Percentiles rank a stretch among this genome's conserved stretches.
These are phyloP conservation scores for Periconia macrospinosa DNA, from an alignment of 2,329 filamentous ascomycete genomes.

Conservation along the genomic window DNA sequence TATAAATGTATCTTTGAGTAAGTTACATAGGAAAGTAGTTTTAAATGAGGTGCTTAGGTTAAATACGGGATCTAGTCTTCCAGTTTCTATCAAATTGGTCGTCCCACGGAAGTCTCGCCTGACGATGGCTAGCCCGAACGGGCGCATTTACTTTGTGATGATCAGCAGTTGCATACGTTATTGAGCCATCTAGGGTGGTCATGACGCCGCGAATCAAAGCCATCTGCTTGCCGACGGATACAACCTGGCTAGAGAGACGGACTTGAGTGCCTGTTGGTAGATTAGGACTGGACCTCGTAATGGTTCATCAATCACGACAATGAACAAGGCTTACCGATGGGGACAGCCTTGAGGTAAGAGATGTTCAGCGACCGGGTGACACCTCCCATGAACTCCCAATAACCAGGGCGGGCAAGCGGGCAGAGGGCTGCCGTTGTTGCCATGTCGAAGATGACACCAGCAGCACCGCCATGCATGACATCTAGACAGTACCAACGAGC, in stretches of 20 bases:
- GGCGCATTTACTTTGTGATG: constrained; percentile 56
- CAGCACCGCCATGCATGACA: constrained; percentile 46
- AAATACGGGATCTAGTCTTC: constrained; percentile 2
- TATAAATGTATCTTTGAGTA: too few relatives aligned
- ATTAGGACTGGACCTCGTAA: neutral
- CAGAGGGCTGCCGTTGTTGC: constrained; percentile 53
- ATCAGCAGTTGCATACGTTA: constrained; percentile 53
- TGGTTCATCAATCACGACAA: neutral
- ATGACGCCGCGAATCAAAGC: constrained; percentile 55
- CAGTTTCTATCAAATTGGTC: constrained; percentile 44
- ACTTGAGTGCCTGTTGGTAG: constrained; percentile 37
- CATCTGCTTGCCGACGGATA: constrained; percentile 54
- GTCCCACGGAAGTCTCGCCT: constrained; percentile 48
- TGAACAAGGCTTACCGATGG: constrained; percentile 35
- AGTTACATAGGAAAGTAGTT: too few relatives aligned
- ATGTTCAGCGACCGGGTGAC: constrained; percentile 55
- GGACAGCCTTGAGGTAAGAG: constrained; percentile 55
- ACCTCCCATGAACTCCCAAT: constrained; percentile 57
- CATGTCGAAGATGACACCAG: constrained; percentile 36
- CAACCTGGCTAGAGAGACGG: constrained; percentile 47
- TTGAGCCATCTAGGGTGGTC: constrained; percentile 52
- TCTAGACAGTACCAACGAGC: constrained; percentile 16
- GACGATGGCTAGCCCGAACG: constrained; percentile 43
- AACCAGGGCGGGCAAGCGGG: constrained; percentile 51
- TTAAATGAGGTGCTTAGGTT: too few relatives aligned